Percentiles rank a stretch among this genome's conserved stretches.
phyloP scores from a whole-genome alignment of 2,329 filamentous ascomycete species.

The Colletotrichum sp. region DNA sequence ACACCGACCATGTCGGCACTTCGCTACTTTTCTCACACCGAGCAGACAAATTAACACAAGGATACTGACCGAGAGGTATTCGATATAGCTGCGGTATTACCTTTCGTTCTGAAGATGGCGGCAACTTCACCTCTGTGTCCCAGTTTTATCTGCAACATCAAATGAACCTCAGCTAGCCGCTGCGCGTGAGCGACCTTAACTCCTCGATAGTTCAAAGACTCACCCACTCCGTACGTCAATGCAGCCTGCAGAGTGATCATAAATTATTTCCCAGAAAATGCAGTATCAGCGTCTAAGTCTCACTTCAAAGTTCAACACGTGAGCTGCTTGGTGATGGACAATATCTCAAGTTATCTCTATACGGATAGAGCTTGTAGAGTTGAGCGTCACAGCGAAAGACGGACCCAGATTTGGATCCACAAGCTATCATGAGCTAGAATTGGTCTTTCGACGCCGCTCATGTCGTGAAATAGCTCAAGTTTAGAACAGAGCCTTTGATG shows the following conservation, averaged over 20 bases:
- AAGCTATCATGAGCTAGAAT: background rate
- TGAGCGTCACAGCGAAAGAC: background rate
- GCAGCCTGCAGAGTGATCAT: background rate
- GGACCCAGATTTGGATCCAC: background rate
- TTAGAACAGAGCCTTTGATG: accelerated
- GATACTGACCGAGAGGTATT: background rate
- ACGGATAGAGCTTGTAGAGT: background rate
- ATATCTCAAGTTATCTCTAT: background rate
- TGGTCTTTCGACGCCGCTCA: background rate
- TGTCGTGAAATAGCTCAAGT: background rate
- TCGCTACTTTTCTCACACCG: background rate
- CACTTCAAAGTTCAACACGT: background rate
- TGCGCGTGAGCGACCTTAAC: background rate
- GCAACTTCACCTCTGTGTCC: background rate
- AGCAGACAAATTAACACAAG: background rate
- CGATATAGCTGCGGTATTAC: background rate
- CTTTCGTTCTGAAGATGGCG: background rate
- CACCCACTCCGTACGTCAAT: background rate
- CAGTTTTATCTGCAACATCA: background rate
- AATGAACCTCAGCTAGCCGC: background rate
- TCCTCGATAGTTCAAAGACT: background rate
- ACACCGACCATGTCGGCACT: background rate
- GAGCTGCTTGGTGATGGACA: background rate
- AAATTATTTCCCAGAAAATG: background rate
- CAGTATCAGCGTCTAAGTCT: background rate